Conservation (phyloP, 495 filamentous ascomycete genomes). For the Podospora tetraspora region DNA sequence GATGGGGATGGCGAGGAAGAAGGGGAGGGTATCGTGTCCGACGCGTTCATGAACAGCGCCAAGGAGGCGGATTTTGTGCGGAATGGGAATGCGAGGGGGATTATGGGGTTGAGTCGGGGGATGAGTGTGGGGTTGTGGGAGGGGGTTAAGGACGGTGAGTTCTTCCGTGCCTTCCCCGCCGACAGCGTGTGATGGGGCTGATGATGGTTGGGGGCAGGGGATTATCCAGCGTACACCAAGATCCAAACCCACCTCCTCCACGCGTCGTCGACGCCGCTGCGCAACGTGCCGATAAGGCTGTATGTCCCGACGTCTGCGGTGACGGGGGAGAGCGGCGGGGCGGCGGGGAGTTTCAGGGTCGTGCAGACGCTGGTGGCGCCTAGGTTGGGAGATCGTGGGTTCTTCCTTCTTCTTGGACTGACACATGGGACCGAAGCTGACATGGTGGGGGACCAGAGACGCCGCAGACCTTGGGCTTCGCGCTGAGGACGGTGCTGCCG, state of each 20-base stretch:
- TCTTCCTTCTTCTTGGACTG: too few species aligned
- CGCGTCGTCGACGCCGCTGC: constrained; percentile 62
- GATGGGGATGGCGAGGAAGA: constrained; percentile 64
- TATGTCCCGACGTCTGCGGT: constrained; percentile 72
- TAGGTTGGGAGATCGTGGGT: constrained; percentile 33
- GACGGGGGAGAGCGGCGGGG: constrained; percentile 28
- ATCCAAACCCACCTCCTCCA: constrained; percentile 77
- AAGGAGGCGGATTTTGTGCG: constrained; percentile 77
- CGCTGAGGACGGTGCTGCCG: constrained; percentile 72
- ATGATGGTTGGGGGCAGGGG: constrained; percentile 46
- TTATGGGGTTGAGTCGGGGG: constrained; percentile 87
- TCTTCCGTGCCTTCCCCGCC: background rate
- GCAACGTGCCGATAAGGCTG: constrained; percentile 77
- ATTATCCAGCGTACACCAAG: constrained; percentile 63
- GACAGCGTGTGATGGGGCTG: background rate
- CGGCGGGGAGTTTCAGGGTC: constrained; percentile 54
- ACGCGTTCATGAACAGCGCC: background rate
- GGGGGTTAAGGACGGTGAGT: constrained; percentile 70
- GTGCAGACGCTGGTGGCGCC: constrained; percentile 64
- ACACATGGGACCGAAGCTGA: too few species aligned
- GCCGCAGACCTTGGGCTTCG: constrained; percentile 71
- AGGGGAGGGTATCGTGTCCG: constrained; percentile 63
- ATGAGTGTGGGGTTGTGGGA: constrained; percentile 85
- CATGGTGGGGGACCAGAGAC: constrained; percentile 26
- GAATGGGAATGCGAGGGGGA: constrained; percentile 83